Percentiles rank a stretch among this genome's conserved stretches.
These are phyloP conservation scores for Fusarium sp. DNA, from an alignment of 2,329 filamentous ascomycete genomes.

Conservation along the genomic window DNA sequence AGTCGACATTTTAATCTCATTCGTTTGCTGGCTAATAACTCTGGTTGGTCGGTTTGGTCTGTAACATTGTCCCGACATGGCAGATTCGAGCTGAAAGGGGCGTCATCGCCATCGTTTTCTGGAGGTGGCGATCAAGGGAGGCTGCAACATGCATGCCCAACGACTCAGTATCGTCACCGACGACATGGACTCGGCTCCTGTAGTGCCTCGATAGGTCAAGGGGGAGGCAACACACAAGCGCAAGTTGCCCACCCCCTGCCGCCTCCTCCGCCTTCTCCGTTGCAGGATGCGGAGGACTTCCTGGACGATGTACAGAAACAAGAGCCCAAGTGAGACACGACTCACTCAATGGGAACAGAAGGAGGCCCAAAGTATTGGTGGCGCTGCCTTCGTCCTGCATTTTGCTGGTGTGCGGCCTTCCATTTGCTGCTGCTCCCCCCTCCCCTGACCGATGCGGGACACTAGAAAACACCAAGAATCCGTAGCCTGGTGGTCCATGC, in stretches of 20 bases:
- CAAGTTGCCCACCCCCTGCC: slow-evolving; percentile 4
- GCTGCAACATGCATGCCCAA: slow-evolving; percentile 35
- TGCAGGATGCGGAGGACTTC: slow-evolving; percentile 5
- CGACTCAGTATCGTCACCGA: slow-evolving; percentile 30
- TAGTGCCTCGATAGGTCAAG: slow-evolving; percentile 29
- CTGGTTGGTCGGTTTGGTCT: neutral
- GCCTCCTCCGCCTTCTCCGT: neutral
- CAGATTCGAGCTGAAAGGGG: slow-evolving; percentile 5
- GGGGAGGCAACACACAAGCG: slow-evolving; percentile 17
- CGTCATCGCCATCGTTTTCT: neutral
- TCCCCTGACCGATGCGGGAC: slow-evolving; percentile 15
- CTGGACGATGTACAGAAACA: slow-evolving; percentile 11
- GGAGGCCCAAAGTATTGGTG: neutral
- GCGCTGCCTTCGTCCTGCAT: neutral
- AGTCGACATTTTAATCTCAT: neutral
- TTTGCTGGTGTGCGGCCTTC: neutral
- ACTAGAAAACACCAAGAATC: slow-evolving; percentile 25
- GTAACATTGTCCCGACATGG: neutral
- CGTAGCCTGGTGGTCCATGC: slow-evolving; percentile 16
- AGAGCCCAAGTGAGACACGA: slow-evolving; percentile 4
- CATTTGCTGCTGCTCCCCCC: slow-evolving; percentile 1
- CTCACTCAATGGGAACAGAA: neutral
- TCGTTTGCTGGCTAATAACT: neutral
- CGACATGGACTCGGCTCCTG: slow-evolving; percentile 40
- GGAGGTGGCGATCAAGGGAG: slow-evolving; percentile 29